These are phyloP conservation scores for Cytidiella melzeri DNA, from an alignment of 768 basidiomycete species.

Conservation along the genomic window DNA sequence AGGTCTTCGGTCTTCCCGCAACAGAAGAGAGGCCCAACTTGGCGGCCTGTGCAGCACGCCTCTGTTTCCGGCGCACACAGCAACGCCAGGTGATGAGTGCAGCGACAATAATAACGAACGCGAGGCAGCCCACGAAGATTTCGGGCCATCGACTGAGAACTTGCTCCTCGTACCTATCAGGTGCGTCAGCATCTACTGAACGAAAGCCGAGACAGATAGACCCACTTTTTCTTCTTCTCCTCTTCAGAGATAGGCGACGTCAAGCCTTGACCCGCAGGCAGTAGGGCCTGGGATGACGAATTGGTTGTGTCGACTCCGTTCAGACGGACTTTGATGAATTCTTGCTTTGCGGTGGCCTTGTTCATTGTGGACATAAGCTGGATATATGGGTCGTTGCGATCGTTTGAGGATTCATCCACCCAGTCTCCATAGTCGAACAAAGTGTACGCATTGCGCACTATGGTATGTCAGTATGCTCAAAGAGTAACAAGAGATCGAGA, in stretches of 20 bases:
- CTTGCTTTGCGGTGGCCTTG: conserved; percentile 44
- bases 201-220: background rate
- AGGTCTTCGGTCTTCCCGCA: background rate
- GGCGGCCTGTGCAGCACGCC: conserved; percentile 9
- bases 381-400: conserved; percentile 54
- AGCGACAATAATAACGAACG: conserved; percentile 21
- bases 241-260: conserved; percentile 47
- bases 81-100: conserved; percentile 26
- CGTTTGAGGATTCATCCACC: conserved; percentile 40
- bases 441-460: conserved; percentile 73
- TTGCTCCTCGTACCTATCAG: conserved; percentile 22
- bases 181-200: background rate
- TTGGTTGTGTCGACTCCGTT: conserved; percentile 52
- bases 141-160: conserved; percentile 26
- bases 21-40: conserved; percentile 9
- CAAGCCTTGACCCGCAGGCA: conserved; percentile 52
- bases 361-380: conserved; percentile 63
- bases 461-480: conserved; percentile 6
- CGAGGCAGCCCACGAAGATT: conserved; percentile 28
- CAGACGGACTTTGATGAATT: conserved; percentile 61
- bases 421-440: conserved; percentile 70
- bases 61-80: conserved; percentile 20
- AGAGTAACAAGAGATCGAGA: background rate
- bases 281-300: conserved; percentile 48
- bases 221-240: conserved; percentile 24